Base-by-base conservation (phyloP, 1,139 yeast genomes). In the Kodamaea ohmeri region DNA sequence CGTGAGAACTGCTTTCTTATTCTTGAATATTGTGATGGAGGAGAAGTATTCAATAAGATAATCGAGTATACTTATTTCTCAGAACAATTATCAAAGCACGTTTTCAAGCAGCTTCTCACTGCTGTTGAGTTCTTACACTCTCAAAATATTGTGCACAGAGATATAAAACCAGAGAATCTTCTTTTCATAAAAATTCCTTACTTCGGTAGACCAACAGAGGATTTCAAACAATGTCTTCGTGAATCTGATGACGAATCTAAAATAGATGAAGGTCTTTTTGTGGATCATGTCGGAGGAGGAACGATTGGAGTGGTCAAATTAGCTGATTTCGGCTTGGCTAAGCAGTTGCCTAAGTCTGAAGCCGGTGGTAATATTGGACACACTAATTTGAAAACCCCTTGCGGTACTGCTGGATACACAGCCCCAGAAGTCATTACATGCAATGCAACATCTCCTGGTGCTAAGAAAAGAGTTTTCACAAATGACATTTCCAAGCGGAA, bases 291-390 rank as follows among this genome's bases (percentile, higher is more conserved):
- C 17, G 99, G 98, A 33, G 90, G 94, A 25, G 97, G 96, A 36
- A 87, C 92, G 15, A 83, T 90, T 44, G 97, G 97, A 6, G 56
- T 71, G 6, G 85, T 90, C 38, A 89, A 89, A 56, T 67, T 90
- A 44, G 97, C 97, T 0, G 97, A 89, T 60, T 90, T 90, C 65
- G 97, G 97, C 1, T 66, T 90, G 24, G 90, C 96, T 4, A 90
- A 90, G 56, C 88, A 85, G 55, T 76, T 90, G 25, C 49, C 47
- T n/a, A 38, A 34, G 42, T 0, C 86, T 92, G 58, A 95, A 94
- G 14, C 16, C 21, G 31, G 36, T 4, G 37, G 32, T 14, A n/a
- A n/a, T n/a, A 24, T 34, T 14, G 39, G 33, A n/a, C 37, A 41
- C 25, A 46, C 56, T 26, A 78, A 77, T 45, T 78, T 95, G 17